A percentile compares a stretch with the other conserved stretches of the same genome.
Conservation (phyloP, 1,284 basidiomycete species). For the Cutaneotrichosporon spelunceum region DNA sequence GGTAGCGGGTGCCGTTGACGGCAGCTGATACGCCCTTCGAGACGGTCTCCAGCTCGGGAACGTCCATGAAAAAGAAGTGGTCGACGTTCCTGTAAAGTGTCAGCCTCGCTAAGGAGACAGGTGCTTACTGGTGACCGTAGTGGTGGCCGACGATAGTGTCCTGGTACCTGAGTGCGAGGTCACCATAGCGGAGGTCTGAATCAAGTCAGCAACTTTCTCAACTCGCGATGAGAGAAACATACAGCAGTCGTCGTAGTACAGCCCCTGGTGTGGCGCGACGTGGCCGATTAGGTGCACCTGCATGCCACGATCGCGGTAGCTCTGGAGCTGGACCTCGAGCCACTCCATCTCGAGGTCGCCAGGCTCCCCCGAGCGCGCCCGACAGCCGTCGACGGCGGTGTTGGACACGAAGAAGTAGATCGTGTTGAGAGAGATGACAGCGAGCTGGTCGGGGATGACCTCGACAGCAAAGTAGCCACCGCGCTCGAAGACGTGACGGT, state of each 20-base stretch:
- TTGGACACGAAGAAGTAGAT: constrained; percentile 91
- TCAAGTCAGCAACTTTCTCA: background rate
- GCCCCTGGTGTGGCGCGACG: constrained; percentile 66
- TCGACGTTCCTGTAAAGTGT: constrained; percentile 48
- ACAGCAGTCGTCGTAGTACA: constrained; percentile 77
- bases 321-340: constrained; percentile 78
- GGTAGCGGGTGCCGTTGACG: constrained; percentile 6
- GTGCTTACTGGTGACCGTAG: constrained; percentile 64
- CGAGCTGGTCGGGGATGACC: constrained; percentile 70
- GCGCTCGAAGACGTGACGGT: constrained; percentile 73
- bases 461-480: constrained; percentile 83
- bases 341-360: constrained; percentile 84
- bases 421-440: constrained; percentile 83
- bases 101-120: constrained; percentile 2
- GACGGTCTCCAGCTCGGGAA: constrained; percentile 41
- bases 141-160: constrained; percentile 87
- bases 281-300: constrained; percentile 62
- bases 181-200: constrained; percentile 74
- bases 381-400: constrained; percentile 63
- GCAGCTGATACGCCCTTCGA: background rate
- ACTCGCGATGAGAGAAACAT: constrained; percentile 16
- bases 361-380: constrained; percentile 61
- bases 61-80: constrained; percentile 53
- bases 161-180: constrained; percentile 76
- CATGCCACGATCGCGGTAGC: constrained; percentile 70